A percentile compares a stretch with the other conserved stretches of the same genome.
Evolutionary conservation across 768 basidiomycete genomes (phyloP).

Genomic region (Lyophyllum semitale): DNA sequence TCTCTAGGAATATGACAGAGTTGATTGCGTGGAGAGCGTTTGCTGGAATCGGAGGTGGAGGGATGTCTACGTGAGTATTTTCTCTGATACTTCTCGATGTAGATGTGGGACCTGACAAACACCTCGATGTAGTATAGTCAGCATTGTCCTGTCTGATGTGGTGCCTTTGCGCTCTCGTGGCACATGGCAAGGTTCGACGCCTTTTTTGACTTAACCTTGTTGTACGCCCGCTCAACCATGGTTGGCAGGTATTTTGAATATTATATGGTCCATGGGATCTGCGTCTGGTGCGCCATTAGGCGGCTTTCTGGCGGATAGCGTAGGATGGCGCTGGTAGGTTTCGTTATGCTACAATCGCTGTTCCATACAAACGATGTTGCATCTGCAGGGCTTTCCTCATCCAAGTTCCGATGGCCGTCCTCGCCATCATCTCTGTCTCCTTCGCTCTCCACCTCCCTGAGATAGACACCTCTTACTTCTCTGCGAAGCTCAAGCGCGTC

Average conservation of each 20-base stretch:
- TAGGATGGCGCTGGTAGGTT: slow-evolving; percentile 67
- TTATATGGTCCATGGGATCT: slow-evolving; percentile 60
- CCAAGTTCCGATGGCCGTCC: slow-evolving; percentile 56
- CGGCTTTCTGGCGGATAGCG: slow-evolving; percentile 60
- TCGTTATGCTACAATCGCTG: not conserved
- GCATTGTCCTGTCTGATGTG: slow-evolving; percentile 68
- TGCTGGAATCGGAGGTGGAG: slow-evolving; percentile 62
- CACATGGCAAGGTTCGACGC: slow-evolving; percentile 62
- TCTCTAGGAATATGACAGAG: slow-evolving; percentile 54
- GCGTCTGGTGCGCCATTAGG: slow-evolving; percentile 64
- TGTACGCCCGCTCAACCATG: not conserved
- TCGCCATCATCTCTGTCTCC: slow-evolving; percentile 56
- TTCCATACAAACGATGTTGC: not conserved
- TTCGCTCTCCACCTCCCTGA: slow-evolving; percentile 57
- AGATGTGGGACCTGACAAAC: not conserved
- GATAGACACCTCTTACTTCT: slow-evolving; percentile 39
- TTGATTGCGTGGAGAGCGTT: slow-evolving; percentile 55
- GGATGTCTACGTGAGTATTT: slow-evolving; percentile 57
- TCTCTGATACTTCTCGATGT: not conserved
- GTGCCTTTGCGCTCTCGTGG: slow-evolving; percentile 63
- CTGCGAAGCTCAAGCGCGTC: slow-evolving; percentile 55
- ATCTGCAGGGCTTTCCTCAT: slow-evolving; percentile 53
- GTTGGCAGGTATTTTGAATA: slow-evolving; percentile 52
- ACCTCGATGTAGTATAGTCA: slow-evolving; percentile 45
- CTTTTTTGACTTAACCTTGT: not conserved